Base-by-base conservation (phyloP, 768 basidiomycete genomes). In the Asterophora parasitica region DNA sequence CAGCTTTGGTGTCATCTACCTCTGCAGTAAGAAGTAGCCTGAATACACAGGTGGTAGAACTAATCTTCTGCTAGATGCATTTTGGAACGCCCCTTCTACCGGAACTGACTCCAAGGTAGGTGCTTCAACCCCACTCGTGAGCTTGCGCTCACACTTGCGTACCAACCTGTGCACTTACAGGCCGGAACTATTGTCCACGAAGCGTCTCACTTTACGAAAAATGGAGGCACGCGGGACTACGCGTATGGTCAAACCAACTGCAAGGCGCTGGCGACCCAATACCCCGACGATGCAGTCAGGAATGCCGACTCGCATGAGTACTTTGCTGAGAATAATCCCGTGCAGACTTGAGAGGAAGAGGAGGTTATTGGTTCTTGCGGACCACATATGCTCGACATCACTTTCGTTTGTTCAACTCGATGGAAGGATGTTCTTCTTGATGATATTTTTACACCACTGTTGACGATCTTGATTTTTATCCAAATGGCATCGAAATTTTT, bases 281-380 rank as follows among this genome's bases (percentile, higher is more conserved):
- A 64, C 57, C 64, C 74, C 4, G 33, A 38, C 10, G 12, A 61
- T 15, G 74, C 75, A 5, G 60, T 75, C 46, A 20, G 50, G 27
- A 77, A 77, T 52, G 75, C 74, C 5, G 76, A 77, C 57, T 68
- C 59, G 43, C 73, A 76, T 55, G 76, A 78, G 49, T 77, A 76
- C 61, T 76, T 75, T 51, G 72, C 74, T 7, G 75, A 77, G 67
- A 77, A 77, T 46, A 54, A 39, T 26, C 56, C 56, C 17, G 20
- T 42, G 30, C 30, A 31, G 9, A 31, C 9, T 12, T 31, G 30
- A 31, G 12, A 6, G 23, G n/a, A n/a, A n/a, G 23, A 23, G 23
- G 23, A 23, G 23, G 23, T 6, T 23, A 6, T 23, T 3, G 23
- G 23, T 23, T 6, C 23, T 23, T 23, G 23, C 23, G 23, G 23